A percentile compares a stretch with the other conserved stretches of the same genome.
Conservation (phyloP, 2,329 filamentous ascomycete genomes). For the Microsporum ferrugineum region DNA sequence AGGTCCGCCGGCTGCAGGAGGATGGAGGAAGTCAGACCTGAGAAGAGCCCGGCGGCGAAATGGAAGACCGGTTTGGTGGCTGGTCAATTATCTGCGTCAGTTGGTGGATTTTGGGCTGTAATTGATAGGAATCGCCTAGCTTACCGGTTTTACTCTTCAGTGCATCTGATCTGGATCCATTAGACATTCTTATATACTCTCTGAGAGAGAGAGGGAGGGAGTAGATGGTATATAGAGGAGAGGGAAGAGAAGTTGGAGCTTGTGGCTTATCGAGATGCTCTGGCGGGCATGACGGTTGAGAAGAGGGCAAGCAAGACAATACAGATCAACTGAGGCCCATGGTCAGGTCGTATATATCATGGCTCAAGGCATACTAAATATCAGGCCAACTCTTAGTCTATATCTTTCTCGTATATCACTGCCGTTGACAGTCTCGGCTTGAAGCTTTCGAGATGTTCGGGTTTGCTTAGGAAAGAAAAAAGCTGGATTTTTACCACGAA, state of each 20-base stretch:
- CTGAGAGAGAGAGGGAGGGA: not conserved
- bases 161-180: constrained; percentile 10
- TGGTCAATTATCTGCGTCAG: constrained; percentile 10
- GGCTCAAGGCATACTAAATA: not conserved
- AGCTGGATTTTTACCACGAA: too few species aligned
- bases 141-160: constrained; percentile 7
- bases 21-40: constrained; percentile 76
- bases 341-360: not conserved
- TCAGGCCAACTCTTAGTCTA: not conserved
- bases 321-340: not conserved
- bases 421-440: not conserved
- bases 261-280: not conserved
- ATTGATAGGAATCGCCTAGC: not conserved
- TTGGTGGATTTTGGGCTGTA: not conserved
- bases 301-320: not conserved
- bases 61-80: constrained; percentile 52
- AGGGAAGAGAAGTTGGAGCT: not conserved
- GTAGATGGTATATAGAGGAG: not conserved
- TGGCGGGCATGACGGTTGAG: not conserved
- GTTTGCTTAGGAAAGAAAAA: not conserved
- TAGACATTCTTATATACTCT: constrained; percentile 9
- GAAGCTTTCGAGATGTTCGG: not conserved
- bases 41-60: constrained; percentile 77
- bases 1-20: constrained; percentile 91
- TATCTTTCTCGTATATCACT: not conserved